Evolutionary conservation across 331 rosid genomes (phyloP), one percentile per base, ranked within the genome.

Genomic region (Rosa hybrid): DNA sequence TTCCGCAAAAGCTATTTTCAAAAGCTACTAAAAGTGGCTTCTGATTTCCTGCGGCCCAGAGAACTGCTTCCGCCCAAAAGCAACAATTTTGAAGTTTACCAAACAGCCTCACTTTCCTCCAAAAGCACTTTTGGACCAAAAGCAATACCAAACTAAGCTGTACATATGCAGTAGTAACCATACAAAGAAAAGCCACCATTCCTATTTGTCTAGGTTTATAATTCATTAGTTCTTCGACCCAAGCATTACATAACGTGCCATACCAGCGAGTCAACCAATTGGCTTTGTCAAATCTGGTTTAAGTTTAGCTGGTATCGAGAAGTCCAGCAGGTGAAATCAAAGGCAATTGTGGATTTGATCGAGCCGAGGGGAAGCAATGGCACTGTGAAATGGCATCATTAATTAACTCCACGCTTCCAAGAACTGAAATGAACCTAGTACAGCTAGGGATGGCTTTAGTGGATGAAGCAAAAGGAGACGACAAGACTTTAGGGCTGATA

Each of bases 371-470:
- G 90, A 83, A 51, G 97, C 98, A 54, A 91, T 85, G 68, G 94
- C 93, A 41, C 87, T 91, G 62, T 93, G 97, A 77, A 95, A 96
- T 27, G 99, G 98, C 91, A 88, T 87, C 91, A n/a, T n/a, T n/a
- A n/a, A 89, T 71, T 13, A 97, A 90, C 27, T 91, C 96, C 81
- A 86, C 76, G 72, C 88, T 85, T 86, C 91, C 97, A 77, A 90
- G 79, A 39, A 78, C 88, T 49, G 96, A 83, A 78, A 88, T 60
- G 62, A 91, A 95, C 99, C 99, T 84, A 42, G 86, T 87, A 77
- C 85, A 78, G 62, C 88, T 86, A 83, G 90, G 82, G 30, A 83
- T 17, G 65, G 84, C 60, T 18, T 79, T 38, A 20, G 90, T 60
- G 1, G 88, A 82, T 21, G 97, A 81, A 16, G 92, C 84, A 79